These are phyloP conservation scores for Cercospora canescens DNA, from an alignment of 2,329 filamentous ascomycete genomes.

Conservation along the genomic window DNA sequence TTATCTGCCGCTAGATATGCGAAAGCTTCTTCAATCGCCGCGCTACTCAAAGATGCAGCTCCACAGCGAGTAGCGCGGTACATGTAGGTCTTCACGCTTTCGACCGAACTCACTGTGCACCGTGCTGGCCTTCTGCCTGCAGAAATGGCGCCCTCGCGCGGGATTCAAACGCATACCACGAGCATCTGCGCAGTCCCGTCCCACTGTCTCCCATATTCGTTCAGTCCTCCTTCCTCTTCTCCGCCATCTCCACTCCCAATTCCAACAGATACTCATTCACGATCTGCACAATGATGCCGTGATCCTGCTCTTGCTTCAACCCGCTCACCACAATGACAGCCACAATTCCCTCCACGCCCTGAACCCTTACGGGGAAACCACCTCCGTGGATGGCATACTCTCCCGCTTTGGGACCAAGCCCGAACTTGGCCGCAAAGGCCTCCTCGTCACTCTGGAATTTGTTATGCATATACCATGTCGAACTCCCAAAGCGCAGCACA, in stretches of 20 bases:
- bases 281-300: slow-evolving; percentile 71
- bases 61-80: background rate
- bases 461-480: slow-evolving; percentile 70
- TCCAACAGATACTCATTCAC: slow-evolving; percentile 55
- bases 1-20: background rate
- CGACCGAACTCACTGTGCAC: background rate
- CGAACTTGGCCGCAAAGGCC: slow-evolving; percentile 65
- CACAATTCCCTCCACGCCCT: slow-evolving; percentile 72
- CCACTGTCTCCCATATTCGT: background rate
- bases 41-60: background rate
- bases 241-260: slow-evolving; percentile 33
- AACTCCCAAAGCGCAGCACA: slow-evolving; percentile 69
- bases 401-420: slow-evolving; percentile 55
- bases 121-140: background rate
- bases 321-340: slow-evolving; percentile 76
- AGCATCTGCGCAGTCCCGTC: background rate
- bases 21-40: background rate
- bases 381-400: slow-evolving; percentile 78
- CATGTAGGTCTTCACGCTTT: background rate
- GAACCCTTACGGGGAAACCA: slow-evolving; percentile 70
- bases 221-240: slow-evolving; percentile 42
- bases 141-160: background rate
- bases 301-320: slow-evolving; percentile 74
- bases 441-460: slow-evolving; percentile 66
- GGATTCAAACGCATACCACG: background rate